Percentiles rank a stretch among this genome's conserved stretches.
Conservation (phyloP, 306 rosid species). For the Heteromeles arbutifolia region DNA sequence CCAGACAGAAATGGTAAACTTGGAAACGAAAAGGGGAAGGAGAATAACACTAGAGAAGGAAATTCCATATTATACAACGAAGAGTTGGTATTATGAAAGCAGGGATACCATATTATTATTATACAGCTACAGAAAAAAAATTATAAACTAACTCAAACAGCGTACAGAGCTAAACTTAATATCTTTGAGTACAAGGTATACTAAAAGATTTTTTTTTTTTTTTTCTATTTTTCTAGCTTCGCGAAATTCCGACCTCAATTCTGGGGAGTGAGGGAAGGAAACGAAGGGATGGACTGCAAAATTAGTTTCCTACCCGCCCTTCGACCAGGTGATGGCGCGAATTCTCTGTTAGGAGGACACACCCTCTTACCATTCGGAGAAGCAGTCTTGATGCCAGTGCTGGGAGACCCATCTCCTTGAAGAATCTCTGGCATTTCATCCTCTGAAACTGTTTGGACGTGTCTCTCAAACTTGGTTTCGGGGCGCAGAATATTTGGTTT, state of each 20-base stretch:
- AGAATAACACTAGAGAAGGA: conserved; percentile 11
- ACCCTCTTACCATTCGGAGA: conserved; percentile 89
- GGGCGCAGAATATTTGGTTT: conserved; percentile 40
- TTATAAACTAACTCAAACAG: conserved; percentile 5
- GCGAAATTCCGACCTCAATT: conserved; percentile 28
- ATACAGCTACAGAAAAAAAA: conserved; percentile 17
- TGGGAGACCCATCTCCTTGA: conserved; percentile 40
- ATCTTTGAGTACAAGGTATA: conserved; percentile 11
- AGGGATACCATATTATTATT: conserved; percentile 34
- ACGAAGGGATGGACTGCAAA: conserved; percentile 75
- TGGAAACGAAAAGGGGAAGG: not conserved
- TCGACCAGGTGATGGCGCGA: conserved; percentile 53
- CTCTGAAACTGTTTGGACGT: conserved; percentile 30
- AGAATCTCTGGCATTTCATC: conserved; percentile 63
- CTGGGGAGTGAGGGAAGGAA: conserved; percentile 75
- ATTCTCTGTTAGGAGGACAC: conserved; percentile 56
- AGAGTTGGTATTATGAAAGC: conserved; percentile 31
- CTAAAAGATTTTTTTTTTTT: not conserved
- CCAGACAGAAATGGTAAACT: not conserved
- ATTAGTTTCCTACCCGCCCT: conserved; percentile 77
- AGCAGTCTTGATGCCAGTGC: conserved; percentile 50
- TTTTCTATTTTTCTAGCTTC: not conserved
- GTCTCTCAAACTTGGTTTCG: conserved; percentile 43
- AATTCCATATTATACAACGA: conserved; percentile 39
- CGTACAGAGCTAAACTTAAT: conserved; percentile 13